These are phyloP conservation scores for Sordariomycetes sp. DNA, from an alignment of 2,329 filamentous ascomycete species.

Conservation along the genomic window DNA sequence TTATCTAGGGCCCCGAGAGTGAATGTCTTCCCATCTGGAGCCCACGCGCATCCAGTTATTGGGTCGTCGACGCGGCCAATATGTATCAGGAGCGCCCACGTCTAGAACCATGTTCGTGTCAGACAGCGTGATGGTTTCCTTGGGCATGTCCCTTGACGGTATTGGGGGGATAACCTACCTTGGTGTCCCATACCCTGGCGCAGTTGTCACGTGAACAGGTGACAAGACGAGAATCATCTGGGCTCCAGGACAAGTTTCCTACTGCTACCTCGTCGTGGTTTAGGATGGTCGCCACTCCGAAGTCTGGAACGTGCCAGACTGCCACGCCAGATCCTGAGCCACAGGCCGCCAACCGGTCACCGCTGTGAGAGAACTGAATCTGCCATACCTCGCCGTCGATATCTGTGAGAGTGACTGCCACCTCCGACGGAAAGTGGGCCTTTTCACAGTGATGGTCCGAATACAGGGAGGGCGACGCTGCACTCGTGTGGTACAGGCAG, in stretches of 20 bases:
- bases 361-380: constrained; percentile 81
- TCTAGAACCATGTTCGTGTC: constrained; percentile 27
- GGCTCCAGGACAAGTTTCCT: constrained; percentile 81
- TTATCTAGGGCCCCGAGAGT: constrained; percentile 69
- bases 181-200: constrained; percentile 65
- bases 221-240: constrained; percentile 76
- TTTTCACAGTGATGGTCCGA: constrained; percentile 78
- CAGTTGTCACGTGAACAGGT: constrained; percentile 68
- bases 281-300: constrained; percentile 52
- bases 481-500: constrained; percentile 83
- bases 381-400: constrained; percentile 77
- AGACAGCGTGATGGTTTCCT: neutral
- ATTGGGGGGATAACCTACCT: constrained; percentile 34
- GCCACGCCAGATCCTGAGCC: constrained; percentile 65
- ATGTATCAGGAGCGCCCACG: constrained; percentile 50
- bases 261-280: constrained; percentile 60
- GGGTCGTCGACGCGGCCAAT: constrained; percentile 69
- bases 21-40: constrained; percentile 65
- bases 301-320: constrained; percentile 71
- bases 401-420: constrained; percentile 58
- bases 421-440: constrained; percentile 65
- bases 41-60: constrained; percentile 85
- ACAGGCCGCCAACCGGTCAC: constrained; percentile 70
- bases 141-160: neutral
- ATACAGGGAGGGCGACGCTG: constrained; percentile 71